Evolutionary conservation across 495 filamentous ascomycete genomes (phyloP), one percentile per base, ranked within the genome.

Genomic region (Aspergillus sparsus): DNA sequence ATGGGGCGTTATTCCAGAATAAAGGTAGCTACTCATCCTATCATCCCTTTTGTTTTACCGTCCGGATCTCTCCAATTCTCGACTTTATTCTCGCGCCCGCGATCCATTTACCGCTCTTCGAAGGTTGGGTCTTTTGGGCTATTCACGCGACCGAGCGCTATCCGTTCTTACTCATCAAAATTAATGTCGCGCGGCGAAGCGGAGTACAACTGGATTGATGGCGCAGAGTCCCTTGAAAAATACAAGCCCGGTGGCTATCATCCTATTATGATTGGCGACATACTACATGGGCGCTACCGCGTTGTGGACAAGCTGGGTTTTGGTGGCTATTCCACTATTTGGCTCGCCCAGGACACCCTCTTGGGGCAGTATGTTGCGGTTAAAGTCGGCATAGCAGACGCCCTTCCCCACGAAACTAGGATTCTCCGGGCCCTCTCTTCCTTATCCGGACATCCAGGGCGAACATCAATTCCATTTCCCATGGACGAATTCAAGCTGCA

Each of bases 241-340:
- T 77, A 77, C 49, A 11, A 58, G 21, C 73, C 67, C 7, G 70
- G 75, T 0, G 74, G 73, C 6, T 78, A 72, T 57, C 71, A 86
- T 69, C 82, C 82, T 0, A 65, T 83, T 1, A 71, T 77, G 50
- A 61, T 84, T 18, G 77, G 73, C 0, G 77, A 63, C 31, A 51
- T 66, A n/a, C 44, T 74, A 71, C 59, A 71, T 61, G 46, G 59
- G 31, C 65, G 66, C 44, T 85, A 82, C 62, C 63, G 63, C 10
- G 79, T 85, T 54, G 68, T 76, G 6, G 79, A 83, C 64, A 87
- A 86, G 52, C 74, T 85, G 16, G 83, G 81, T 2, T 77, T 67
- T 50, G 80, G 83, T 7, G 75, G 76, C 6, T 82, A 76, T 60
- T 79, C 74, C 5, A 84, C 77, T 2, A 77, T 83, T 53, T 87